Evolutionary conservation across 768 basidiomycete species (phyloP).

Genomic region (Rhodotorula kratochvilovae): DNA sequence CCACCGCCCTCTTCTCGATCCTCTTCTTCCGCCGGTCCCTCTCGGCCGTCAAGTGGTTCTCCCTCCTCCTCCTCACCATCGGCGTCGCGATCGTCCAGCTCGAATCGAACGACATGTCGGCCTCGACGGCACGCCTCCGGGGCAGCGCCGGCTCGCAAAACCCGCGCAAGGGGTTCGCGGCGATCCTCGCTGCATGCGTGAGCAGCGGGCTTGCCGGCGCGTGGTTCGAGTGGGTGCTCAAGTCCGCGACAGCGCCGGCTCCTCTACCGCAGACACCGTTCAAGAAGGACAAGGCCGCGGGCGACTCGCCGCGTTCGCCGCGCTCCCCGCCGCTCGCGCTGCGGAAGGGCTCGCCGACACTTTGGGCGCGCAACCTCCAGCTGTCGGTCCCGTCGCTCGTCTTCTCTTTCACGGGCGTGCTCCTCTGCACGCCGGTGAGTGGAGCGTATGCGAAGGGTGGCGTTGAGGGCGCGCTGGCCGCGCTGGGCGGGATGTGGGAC

Average conservation of each 20-base stretch:
- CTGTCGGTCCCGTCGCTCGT: slow-evolving; percentile 40
- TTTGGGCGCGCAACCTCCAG: slow-evolving; percentile 42
- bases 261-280: background rate
- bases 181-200: slow-evolving; percentile 82
- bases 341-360: slow-evolving; percentile 4
- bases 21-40: slow-evolving; percentile 47
- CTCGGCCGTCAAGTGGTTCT: slow-evolving; percentile 71
- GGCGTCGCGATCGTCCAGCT: slow-evolving; percentile 63
- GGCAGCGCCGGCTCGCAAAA: slow-evolving; percentile 38
- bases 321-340: background rate
- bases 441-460: background rate
- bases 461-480: background rate
- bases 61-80: slow-evolving; percentile 74
- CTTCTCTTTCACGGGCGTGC: slow-evolving; percentile 35
- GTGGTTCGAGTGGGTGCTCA: slow-evolving; percentile 94
- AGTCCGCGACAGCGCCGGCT: slow-evolving; percentile 43
- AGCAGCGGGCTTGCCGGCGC: slow-evolving; percentile 92
- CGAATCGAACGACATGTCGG: slow-evolving; percentile 51
- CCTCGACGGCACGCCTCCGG: background rate
- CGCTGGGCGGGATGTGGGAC: background rate
- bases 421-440: background rate
- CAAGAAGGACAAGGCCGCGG: background rate
- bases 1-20: slow-evolving; percentile 41
- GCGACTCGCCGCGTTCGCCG: background rate
- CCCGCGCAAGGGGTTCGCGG: slow-evolving; percentile 74